Percentiles rank a stretch among this genome's conserved stretches.
phyloP scores from a whole-genome alignment of 2,329 filamentous ascomycete species.

The Xylariaceae sp. region DNA sequence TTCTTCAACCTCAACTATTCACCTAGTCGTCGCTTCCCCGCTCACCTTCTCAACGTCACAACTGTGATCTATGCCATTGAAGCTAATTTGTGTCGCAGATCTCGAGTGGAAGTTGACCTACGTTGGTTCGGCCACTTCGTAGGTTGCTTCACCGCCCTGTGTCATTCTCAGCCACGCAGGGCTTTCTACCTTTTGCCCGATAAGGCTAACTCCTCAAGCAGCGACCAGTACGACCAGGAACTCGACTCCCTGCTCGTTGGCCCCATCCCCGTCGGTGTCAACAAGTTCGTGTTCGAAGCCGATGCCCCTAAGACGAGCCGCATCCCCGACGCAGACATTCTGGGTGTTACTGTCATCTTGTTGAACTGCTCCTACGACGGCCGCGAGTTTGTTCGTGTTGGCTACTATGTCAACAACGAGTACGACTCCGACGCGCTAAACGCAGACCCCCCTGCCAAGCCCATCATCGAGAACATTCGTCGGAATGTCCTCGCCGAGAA shows the following conservation, averaged over 20 bases:
- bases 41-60: constrained; percentile 9
- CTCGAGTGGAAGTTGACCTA: constrained; percentile 99
- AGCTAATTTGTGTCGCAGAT: constrained; percentile 52
- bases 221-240: constrained; percentile 96
- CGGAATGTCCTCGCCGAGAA: constrained; percentile 96
- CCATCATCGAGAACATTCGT: constrained; percentile 85
- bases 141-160: constrained; percentile 41
- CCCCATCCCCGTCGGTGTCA: constrained; percentile 94
- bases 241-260: constrained; percentile 95
- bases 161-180: too few species aligned
- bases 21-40: not conserved
- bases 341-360: constrained; percentile 95
- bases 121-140: constrained; percentile 96
- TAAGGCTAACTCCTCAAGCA: constrained; percentile 37
- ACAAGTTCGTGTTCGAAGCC: constrained; percentile 98
- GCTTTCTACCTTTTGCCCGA: constrained; percentile 6
- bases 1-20: not conserved
- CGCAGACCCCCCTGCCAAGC: constrained; percentile 86
- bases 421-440: constrained; percentile 90
- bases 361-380: constrained; percentile 95
- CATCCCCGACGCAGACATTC: constrained; percentile 91
- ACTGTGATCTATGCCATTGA: not conserved
- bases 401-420: constrained; percentile 99
- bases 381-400: constrained; percentile 94
- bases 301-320: constrained; percentile 85